Base-by-base conservation (phyloP, 1,139 yeast genomes). In the Suhomyces guaymorum region DNA sequence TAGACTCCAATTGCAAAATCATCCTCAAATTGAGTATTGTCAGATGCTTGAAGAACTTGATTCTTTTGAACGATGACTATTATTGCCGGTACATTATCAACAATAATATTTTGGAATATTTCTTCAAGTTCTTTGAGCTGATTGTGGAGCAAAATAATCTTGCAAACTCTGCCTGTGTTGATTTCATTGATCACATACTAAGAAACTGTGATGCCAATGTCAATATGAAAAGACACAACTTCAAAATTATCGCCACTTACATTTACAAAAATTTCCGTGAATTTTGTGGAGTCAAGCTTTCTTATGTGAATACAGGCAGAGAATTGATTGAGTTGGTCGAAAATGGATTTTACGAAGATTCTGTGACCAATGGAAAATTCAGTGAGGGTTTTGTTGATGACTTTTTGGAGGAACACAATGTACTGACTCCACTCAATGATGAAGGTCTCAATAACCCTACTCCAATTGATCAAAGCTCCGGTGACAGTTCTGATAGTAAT, bases 131-230 rank as follows among this genome's bases (percentile, higher is more conserved):
- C 37, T 67, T 86, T 41, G 61, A 63, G 14, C 70, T 65, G n/a
- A 73, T 78, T 13, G 67, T 73, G 14, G 61, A 69, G 24, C 61
- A 63, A 28, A 80, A 83, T 52, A 84, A 81, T 51, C 63, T 90
- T 41, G 73, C 86, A 2, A 85, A 80, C 51, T 87, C 96, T 0
- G 73, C 94, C 3, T 76, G 94, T 46, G 66, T 89, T 35, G 92
- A 85, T 49, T 66, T 90, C 26, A 62, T 88, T 34, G 83, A 79
- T 45, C 58, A 72, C 3, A 58, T 86, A 2, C 53, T 73, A 6
- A 58, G 49, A 33, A 59, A 47, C 47, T 60, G 60, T 37, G 65
- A 62, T 23, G 37, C 49, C 5, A 48, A 48, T 14, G 40, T 51
- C 14, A 42, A 46, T 15, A 24, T 32, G 28, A 59, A 63, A 28